Evolutionary conservation across 2,329 filamentous ascomycete genomes (phyloP).

Genomic region (Trichoderma sp.): DNA sequence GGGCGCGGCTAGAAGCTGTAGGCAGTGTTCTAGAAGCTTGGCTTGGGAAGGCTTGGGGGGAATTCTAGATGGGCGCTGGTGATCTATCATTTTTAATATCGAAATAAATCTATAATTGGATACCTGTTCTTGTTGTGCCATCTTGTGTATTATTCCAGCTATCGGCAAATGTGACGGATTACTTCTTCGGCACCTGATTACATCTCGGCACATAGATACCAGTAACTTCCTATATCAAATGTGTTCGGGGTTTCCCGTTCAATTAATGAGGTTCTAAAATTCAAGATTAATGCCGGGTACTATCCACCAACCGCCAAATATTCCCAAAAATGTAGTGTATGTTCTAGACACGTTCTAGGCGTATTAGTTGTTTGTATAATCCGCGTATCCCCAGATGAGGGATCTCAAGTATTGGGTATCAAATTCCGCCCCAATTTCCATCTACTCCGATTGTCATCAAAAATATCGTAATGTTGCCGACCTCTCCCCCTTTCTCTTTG

Average conservation of each 20-base stretch:
- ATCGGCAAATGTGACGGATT: background rate
- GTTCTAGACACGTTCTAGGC: constrained; percentile 8
- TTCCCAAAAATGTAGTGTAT: background rate
- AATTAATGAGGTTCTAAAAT: background rate
- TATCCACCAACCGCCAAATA: background rate
- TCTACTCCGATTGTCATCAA: constrained; percentile 14
- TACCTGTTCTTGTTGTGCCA: background rate
- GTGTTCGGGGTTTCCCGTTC: background rate
- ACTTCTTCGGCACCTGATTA: background rate
- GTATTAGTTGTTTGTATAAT: constrained; percentile 1
- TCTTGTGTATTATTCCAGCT: background rate
- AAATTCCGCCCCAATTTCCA: background rate
- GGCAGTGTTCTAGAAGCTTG: background rate
- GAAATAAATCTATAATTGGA: background rate
- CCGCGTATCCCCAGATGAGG: background rate
- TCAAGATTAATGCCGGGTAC: background rate
- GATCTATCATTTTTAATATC: background rate
- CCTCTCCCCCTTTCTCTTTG: background rate
- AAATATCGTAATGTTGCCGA: background rate
- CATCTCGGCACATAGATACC: background rate
- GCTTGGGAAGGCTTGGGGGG: background rate
- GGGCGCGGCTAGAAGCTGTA: background rate
- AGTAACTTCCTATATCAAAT: background rate
- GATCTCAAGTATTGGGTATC: constrained; percentile 13
- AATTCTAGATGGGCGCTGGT: background rate